Conservation (phyloP, 1,139 yeast genomes). For the Taphrina sp. region DNA sequence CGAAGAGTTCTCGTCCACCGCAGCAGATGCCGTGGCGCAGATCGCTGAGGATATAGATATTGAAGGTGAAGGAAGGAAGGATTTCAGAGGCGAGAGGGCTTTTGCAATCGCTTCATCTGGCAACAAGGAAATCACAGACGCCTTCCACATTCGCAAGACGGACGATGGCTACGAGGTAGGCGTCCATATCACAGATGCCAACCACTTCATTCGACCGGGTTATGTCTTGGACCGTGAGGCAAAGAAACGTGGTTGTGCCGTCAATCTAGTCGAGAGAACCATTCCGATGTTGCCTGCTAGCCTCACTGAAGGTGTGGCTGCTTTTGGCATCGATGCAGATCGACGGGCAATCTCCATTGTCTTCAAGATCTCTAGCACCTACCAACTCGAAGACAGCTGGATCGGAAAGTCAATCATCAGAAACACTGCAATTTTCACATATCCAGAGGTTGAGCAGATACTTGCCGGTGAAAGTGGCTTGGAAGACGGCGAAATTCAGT, state of each 20-base stretch:
- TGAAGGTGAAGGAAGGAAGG: constrained; percentile 50
- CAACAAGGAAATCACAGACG: constrained; percentile 44
- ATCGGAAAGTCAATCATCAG: constrained; percentile 70
- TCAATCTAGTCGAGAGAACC: constrained; percentile 78
- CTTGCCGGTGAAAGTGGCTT: constrained; percentile 44
- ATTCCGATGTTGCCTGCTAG: constrained; percentile 67
- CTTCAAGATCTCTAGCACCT: constrained; percentile 71
- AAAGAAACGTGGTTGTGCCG: constrained; percentile 85
- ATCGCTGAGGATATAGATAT: constrained; percentile 42
- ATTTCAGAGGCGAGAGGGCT: constrained; percentile 63
- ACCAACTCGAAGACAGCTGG: constrained; percentile 73
- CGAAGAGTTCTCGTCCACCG: constrained; percentile 66
- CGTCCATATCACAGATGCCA: constrained; percentile 77
- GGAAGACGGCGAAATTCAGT: constrained; percentile 27
- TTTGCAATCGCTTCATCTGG: constrained; percentile 54
- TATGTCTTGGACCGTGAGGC: constrained; percentile 83
- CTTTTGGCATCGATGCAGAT: constrained; percentile 61
- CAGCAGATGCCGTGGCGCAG: constrained; percentile 46
- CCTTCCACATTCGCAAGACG: constrained; percentile 39
- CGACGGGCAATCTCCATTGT: constrained; percentile 75
- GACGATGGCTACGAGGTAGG: constrained; percentile 50
- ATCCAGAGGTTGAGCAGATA: constrained; percentile 43
- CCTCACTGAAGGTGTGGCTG: constrained; percentile 55
- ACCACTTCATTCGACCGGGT: constrained; percentile 67
- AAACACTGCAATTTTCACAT: constrained; percentile 50